Conservation (phyloP, 495 filamentous ascomycete species). For the Penicillium antarcticum region DNA sequence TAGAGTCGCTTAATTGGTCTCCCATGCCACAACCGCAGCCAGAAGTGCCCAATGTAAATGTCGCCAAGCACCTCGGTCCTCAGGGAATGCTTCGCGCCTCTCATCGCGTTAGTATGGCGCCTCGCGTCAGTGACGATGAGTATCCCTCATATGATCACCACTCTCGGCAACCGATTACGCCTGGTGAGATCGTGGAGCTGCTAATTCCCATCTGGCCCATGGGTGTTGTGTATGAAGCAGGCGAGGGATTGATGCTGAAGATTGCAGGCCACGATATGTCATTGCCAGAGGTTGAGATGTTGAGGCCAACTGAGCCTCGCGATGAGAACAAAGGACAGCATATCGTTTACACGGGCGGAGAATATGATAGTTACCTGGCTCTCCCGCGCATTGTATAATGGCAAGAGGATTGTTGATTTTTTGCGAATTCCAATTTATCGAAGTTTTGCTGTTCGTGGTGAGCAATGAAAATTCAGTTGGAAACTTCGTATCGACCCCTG, state of each 20-base stretch:
- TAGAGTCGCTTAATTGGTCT: conserved; percentile 13
- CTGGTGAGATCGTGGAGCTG: conserved; percentile 5
- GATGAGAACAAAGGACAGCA: conserved; percentile 15
- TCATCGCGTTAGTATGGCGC: conserved; percentile 2
- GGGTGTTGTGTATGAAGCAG: conserved; percentile 19
- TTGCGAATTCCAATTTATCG: neutral
- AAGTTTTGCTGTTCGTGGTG: no score
- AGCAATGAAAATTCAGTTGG: no score
- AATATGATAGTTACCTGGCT: conserved; percentile 11
- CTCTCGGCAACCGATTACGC: neutral
- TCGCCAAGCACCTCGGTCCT: conserved; percentile 14
- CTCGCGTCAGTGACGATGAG: neutral
- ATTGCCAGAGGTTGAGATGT: conserved; percentile 10
- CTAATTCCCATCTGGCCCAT: conserved; percentile 17
- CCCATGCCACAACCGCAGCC: conserved; percentile 3
- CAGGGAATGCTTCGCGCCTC: conserved; percentile 17
- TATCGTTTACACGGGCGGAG: conserved; percentile 11
- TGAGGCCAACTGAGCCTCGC: conserved; percentile 1
- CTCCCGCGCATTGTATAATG: no score
- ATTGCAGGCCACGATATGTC: conserved; percentile 20
- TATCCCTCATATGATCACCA: conserved; percentile 6
- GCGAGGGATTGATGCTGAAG: conserved; percentile 14
- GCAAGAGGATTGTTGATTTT: no score
- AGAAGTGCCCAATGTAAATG: conserved; percentile 13
- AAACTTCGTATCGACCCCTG: no score